phyloP scores from a whole-genome alignment of 2,329 filamentous ascomycete genomes.

The Dactylellina sp. region DNA sequence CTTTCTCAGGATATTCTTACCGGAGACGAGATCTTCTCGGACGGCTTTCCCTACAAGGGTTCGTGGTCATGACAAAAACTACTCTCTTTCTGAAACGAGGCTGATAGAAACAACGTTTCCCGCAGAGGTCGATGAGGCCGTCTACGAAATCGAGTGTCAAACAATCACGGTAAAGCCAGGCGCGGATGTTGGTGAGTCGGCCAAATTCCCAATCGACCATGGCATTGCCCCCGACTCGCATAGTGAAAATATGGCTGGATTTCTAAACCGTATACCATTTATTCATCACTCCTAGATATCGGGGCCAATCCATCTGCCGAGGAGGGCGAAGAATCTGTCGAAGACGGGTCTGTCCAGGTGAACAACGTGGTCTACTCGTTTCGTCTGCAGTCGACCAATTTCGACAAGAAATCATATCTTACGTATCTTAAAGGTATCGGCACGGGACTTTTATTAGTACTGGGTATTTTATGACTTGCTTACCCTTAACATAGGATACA shows the following conservation, averaged over 20 bases:
- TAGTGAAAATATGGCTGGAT: neutral
- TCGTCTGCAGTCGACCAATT: slow-evolving; percentile 80
- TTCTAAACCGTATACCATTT: slow-evolving; percentile 3
- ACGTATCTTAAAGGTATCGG: slow-evolving; percentile 82
- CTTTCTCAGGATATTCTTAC: slow-evolving; percentile 80
- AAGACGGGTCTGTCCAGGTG: slow-evolving; percentile 78
- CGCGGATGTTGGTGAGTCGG: slow-evolving; percentile 74
- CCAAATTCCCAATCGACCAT: too few species aligned
- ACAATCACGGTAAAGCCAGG: slow-evolving; percentile 80
- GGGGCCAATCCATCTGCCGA: slow-evolving; percentile 98
- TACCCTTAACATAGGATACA: slow-evolving; percentile 73
- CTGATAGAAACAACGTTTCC: neutral
- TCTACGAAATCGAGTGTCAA: slow-evolving; percentile 90
- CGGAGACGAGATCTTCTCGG: slow-evolving; percentile 95
- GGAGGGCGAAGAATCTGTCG: slow-evolving; percentile 79
- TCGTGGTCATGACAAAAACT: neutral
- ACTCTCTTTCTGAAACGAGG: neutral
- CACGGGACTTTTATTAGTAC: too few species aligned
- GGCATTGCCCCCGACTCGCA: neutral
- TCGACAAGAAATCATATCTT: slow-evolving; percentile 90
- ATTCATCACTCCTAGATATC: slow-evolving; percentile 71
- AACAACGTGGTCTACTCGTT: slow-evolving; percentile 95
- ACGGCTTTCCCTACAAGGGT: slow-evolving; percentile 84
- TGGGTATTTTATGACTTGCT: slow-evolving; percentile 4
- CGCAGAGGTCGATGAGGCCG: slow-evolving; percentile 75